Conservation (phyloP, 441 rosid genomes). For the Melianthus villosus region DNA sequence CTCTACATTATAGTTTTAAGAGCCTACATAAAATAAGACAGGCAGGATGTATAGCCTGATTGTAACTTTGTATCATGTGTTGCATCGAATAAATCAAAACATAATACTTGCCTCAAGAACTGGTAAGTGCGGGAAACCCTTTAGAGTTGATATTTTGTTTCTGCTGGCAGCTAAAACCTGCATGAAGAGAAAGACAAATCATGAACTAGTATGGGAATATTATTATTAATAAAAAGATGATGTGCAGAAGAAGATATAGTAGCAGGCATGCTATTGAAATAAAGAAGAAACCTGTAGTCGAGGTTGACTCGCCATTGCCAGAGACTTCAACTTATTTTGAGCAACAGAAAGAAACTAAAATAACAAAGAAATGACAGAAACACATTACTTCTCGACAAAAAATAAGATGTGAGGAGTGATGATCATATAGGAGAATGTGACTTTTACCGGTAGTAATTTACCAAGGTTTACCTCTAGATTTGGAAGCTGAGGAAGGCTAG, state of each 20-base stretch:
- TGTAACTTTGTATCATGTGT: no score
- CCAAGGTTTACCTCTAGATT: slow-evolving; percentile 66
- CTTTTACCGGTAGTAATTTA: slow-evolving; percentile 6
- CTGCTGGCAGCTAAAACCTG: slow-evolving; percentile 98
- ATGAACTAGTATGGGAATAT: slow-evolving; percentile 3
- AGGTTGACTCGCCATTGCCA: slow-evolving; percentile 97
- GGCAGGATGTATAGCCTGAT: no score
- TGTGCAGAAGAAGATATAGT: slow-evolving; percentile 7
- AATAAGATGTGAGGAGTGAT: no score
- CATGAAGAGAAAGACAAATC: slow-evolving; percentile 1
- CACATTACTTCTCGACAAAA: no score
- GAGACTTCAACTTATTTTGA: slow-evolving; percentile 87
- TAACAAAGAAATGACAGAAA: neutral
- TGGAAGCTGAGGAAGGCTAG: slow-evolving; percentile 89
- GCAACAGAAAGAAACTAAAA: slow-evolving; percentile 94
- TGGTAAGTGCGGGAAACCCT: slow-evolving; percentile 84
- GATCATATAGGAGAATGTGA: no score
- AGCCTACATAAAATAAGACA: no score
- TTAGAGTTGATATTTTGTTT: slow-evolving; percentile 79
- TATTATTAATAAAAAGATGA: no score
- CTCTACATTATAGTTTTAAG: no score
- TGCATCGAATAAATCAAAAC: no score
- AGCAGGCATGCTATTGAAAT: slow-evolving; percentile 7
- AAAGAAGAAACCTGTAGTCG: slow-evolving; percentile 64
- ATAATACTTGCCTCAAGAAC: slow-evolving; percentile 61